Percentiles rank a stretch among this genome's conserved stretches.
Evolutionary conservation across 768 basidiomycete species (phyloP).

Genomic region (Mrakia gelida): DNA sequence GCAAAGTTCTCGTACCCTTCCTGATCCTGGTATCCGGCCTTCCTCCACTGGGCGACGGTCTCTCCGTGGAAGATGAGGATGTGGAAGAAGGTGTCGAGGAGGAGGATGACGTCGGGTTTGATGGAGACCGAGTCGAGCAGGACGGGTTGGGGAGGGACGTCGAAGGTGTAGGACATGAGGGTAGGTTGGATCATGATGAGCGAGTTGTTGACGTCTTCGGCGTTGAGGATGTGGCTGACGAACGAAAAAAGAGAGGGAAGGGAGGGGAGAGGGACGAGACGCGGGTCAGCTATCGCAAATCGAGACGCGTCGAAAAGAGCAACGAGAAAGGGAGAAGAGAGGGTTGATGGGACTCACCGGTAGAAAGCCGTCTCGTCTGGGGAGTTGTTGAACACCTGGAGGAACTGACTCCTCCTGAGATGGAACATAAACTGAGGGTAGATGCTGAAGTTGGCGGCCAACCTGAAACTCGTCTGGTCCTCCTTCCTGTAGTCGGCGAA

Average conservation of each 20-base stretch:
- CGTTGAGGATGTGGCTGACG: slow-evolving; percentile 81
- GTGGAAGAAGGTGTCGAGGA: slow-evolving; percentile 99
- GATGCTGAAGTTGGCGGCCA: slow-evolving; percentile 94
- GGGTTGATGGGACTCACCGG: slow-evolving; percentile 53
- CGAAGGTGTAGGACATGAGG: slow-evolving; percentile 96
- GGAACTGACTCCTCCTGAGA: slow-evolving; percentile 89
- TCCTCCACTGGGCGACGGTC: slow-evolving; percentile 94
- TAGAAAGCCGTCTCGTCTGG: slow-evolving; percentile 99
- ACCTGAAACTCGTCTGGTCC: slow-evolving; percentile 86
- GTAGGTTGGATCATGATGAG: slow-evolving; percentile 99
- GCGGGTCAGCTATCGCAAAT: not conserved
- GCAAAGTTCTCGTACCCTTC: slow-evolving; percentile 99
- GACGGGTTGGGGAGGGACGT: slow-evolving; percentile 80
- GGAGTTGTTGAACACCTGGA: slow-evolving; percentile 99
- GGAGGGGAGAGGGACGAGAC: not conserved
- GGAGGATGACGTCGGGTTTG: slow-evolving; percentile 90
- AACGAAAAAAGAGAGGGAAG: not conserved
- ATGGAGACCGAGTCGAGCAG: slow-evolving; percentile 96
- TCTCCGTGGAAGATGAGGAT: slow-evolving; percentile 99
- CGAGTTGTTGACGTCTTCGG: slow-evolving; percentile 98
- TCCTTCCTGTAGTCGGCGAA: slow-evolving; percentile 99
- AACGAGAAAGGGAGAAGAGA: not conserved
- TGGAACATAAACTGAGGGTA: slow-evolving; percentile 99
- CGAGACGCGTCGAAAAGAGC: slow-evolving; percentile 1
- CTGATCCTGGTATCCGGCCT: slow-evolving; percentile 96